Conservation (phyloP, 2,329 filamentous ascomycete species). For the Clonostachys byssicola region DNA sequence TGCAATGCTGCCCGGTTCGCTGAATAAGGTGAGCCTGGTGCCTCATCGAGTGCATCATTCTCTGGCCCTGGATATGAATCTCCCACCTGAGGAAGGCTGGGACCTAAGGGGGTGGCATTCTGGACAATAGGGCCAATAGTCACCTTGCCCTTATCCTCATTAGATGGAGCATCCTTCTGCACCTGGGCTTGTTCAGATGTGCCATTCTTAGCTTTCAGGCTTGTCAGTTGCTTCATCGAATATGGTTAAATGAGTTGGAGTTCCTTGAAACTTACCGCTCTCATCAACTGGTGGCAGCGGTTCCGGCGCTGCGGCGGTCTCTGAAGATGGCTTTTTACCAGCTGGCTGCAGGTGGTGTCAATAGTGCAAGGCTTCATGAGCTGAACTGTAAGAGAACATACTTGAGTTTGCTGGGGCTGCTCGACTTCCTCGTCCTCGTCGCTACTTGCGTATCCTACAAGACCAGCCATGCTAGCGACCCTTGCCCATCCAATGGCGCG, state of each 20-base stretch:
- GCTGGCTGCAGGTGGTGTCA: too few relatives aligned
- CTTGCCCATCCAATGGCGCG: neutral
- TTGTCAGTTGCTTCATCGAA: too few relatives aligned
- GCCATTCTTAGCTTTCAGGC: too few relatives aligned
- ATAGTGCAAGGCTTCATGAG: too few relatives aligned
- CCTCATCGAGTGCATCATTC: slow-evolving; percentile 7
- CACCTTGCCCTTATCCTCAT: slow-evolving; percentile 1
- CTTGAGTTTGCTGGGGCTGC: neutral
- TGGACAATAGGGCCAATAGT: neutral
- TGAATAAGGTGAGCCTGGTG: slow-evolving; percentile 62
- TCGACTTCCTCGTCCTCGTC: slow-evolving; percentile 41
- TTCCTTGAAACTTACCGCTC: too few relatives aligned
- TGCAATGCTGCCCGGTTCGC: slow-evolving; percentile 60
- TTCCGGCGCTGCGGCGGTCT: too few relatives aligned
- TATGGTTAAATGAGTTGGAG: too few relatives aligned
- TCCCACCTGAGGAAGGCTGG: neutral
- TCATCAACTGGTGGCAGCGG: too few relatives aligned
- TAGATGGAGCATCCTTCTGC: neutral
- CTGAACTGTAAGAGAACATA: too few relatives aligned
- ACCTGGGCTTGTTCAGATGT: too few relatives aligned
- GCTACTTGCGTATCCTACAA: slow-evolving; percentile 48
- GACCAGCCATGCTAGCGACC: slow-evolving; percentile 27
- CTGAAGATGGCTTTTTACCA: too few relatives aligned
- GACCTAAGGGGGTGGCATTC: neutral
- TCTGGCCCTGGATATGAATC: neutral